Base-by-base conservation (phyloP, 441 rosid genomes). In the Euphorbia neoarborescens region DNA sequence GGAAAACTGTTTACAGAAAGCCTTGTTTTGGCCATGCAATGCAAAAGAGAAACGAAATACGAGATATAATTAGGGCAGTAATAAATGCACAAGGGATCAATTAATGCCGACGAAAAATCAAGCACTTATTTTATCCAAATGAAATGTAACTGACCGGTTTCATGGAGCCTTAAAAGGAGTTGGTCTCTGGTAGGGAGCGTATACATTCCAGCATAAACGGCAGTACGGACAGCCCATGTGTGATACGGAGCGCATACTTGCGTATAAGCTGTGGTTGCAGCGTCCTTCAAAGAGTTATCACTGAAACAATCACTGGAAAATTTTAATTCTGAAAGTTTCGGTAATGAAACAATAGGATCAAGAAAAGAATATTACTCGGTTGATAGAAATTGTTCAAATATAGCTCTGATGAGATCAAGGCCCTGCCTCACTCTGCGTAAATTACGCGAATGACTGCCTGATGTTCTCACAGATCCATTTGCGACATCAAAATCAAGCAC, bases 121-220 rank as follows among this genome's bases (percentile, higher is more conserved):
- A 0, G 9, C 6, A 19, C 44, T 13, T 1, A 12, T 27, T 65
- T 34, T 70, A 54, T 20, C 25, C 27, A 32, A 32, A 32, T 32
- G 34, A 32, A 32, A 32, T 51, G 12, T 53, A 56, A 72, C 80
- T 80, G 58, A 86, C 92, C 87, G 15, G 90, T 88, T 84, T 94
- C 99, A 24, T 85, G 78, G 70, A 92, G 97, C 74, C 81, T 89
- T 63, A 79, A 66, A 79, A 94, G 73, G 69, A 90, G 96, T 59
- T 87, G 97, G 15, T 89, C 91, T 79, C 94, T 84, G 0, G 92
- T 69, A 14, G 98, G 98, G 64, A 94, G 96, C 50, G 98, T 83
- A 73, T 87, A 89, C 97, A 94, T 94, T 66, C 96, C 96, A 3
- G 98, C 96, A 75, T 86, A 90, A 76, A 89, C 99, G 0, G 99